Evolutionary conservation across 768 basidiomycete genomes (phyloP).

Genomic region (Suillus clintonianus): DNA sequence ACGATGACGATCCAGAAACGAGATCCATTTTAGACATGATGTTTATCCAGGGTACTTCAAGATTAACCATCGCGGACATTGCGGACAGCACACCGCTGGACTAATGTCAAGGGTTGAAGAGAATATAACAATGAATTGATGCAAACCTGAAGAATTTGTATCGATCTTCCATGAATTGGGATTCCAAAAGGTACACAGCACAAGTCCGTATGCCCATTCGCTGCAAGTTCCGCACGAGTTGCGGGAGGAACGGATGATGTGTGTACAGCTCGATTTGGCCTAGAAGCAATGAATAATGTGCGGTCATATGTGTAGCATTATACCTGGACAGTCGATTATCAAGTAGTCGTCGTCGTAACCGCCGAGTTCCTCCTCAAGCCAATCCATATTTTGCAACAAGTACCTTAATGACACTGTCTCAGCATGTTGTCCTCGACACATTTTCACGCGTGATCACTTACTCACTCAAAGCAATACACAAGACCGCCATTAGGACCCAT

Average conservation of each 20-base stretch:
- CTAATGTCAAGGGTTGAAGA: background rate
- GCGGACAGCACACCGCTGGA: slow-evolving; percentile 90
- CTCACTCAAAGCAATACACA: slow-evolving; percentile 99
- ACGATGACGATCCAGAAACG: slow-evolving; percentile 51
- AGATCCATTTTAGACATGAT: slow-evolving; percentile 99
- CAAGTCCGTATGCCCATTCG: slow-evolving; percentile 84
- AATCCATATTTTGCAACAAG: slow-evolving; percentile 95
- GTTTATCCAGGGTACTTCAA: slow-evolving; percentile 97
- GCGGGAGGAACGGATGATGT: slow-evolving; percentile 94
- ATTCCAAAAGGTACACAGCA: slow-evolving; percentile 91
- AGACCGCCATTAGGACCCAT: slow-evolving; percentile 98
- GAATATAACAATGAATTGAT: slow-evolving; percentile 7
- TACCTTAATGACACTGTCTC: slow-evolving; percentile 56
- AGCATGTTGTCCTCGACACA: background rate
- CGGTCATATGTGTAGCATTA: slow-evolving; percentile 13
- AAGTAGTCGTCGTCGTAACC: slow-evolving; percentile 96
- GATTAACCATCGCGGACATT: slow-evolving; percentile 98
- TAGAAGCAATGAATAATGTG: slow-evolving; percentile 29
- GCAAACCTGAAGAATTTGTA: slow-evolving; percentile 92
- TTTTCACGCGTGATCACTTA: slow-evolving; percentile 42
- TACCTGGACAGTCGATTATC: slow-evolving; percentile 89
- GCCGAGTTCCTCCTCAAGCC: slow-evolving; percentile 95
- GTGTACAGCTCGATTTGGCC: slow-evolving; percentile 99
- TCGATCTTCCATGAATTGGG: slow-evolving; percentile 99
- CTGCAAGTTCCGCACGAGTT: slow-evolving; percentile 74